These are phyloP conservation scores for Stenogyne calaminthoides DNA, from an alignment of 305 asterid genomes.

Conservation along the genomic window DNA sequence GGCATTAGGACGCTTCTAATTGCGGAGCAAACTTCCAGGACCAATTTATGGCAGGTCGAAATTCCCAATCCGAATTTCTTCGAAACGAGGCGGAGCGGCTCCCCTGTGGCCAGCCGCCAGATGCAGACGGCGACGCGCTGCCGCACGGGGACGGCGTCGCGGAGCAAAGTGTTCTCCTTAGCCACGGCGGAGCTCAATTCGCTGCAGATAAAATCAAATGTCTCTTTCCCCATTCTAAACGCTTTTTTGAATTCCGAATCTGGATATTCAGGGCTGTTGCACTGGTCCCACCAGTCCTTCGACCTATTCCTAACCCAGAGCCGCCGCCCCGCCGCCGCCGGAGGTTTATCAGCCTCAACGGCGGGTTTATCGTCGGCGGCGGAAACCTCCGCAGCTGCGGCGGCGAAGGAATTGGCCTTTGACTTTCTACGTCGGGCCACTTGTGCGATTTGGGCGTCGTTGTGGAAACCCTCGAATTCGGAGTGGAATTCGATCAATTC, in stretches of 20 bases:
- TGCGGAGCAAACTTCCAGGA: constrained; percentile 49
- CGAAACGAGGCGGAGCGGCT: constrained; percentile 47
- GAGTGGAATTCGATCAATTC: constrained; percentile 33
- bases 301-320: constrained; percentile 49
- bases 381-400: constrained; percentile 15
- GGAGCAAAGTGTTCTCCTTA: constrained; percentile 44
- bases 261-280: constrained; percentile 40
- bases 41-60: constrained; percentile 44
- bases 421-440: constrained; percentile 34
- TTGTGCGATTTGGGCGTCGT: constrained; percentile 27
- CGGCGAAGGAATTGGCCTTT: constrained; percentile 29
- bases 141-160: constrained; percentile 52
- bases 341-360: constrained; percentile 16
- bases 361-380: constrained; percentile 23
- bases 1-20: constrained; percentile 44
- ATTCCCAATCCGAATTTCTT: constrained; percentile 49
- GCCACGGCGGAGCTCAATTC: constrained; percentile 43
- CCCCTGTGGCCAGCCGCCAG: constrained; percentile 54
- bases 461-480: constrained; percentile 27
- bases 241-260: constrained; percentile 44
- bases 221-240: constrained; percentile 47
- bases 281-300: constrained; percentile 49
- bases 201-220: constrained; percentile 43
- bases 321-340: constrained; percentile 35
- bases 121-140: constrained; percentile 49